Conservation (phyloP, 805 yeast genomes). For the Candida sithepensis region DNA sequence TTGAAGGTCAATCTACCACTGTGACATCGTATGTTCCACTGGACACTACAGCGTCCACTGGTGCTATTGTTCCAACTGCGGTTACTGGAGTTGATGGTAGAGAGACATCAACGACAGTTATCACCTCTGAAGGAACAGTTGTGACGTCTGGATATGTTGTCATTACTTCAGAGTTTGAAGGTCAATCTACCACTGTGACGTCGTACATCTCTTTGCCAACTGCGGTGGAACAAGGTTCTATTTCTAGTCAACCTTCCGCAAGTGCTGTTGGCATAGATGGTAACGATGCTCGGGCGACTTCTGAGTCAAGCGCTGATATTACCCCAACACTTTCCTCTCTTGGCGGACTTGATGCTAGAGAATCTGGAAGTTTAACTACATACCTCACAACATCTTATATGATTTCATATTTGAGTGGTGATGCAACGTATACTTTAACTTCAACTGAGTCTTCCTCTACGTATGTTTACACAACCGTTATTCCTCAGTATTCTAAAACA, state of each 20-base stretch:
- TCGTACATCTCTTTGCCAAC: not conserved
- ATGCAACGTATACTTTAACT: constrained; percentile 1
- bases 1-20: no score
- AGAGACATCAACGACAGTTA: not conserved
- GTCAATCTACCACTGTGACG: not conserved
- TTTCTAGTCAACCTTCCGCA: not conserved
- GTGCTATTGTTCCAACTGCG: not conserved
- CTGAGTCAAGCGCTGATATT: not conserved
- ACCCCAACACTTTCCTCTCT: not conserved
- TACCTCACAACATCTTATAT: constrained; percentile 1
- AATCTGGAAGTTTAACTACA: not conserved
- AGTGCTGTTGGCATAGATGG: not conserved
- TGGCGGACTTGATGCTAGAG: not conserved
- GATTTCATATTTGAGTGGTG: not conserved
- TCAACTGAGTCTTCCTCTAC: not conserved
- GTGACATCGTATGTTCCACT: not conserved
- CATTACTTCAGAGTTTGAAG: not conserved
- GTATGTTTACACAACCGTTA: constrained; percentile 1
- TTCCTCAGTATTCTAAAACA: not conserved
- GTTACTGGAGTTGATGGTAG: not conserved
- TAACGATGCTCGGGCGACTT: not conserved
- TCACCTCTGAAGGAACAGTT: not conserved
- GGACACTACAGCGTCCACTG: not conserved
- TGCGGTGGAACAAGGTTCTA: not conserved
- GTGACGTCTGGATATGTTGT: not conserved